A percentile compares a stretch with the other conserved stretches of the same genome.
phyloP scores from a whole-genome alignment of 1,284 basidiomycete species.

The Ustilago curta region DNA sequence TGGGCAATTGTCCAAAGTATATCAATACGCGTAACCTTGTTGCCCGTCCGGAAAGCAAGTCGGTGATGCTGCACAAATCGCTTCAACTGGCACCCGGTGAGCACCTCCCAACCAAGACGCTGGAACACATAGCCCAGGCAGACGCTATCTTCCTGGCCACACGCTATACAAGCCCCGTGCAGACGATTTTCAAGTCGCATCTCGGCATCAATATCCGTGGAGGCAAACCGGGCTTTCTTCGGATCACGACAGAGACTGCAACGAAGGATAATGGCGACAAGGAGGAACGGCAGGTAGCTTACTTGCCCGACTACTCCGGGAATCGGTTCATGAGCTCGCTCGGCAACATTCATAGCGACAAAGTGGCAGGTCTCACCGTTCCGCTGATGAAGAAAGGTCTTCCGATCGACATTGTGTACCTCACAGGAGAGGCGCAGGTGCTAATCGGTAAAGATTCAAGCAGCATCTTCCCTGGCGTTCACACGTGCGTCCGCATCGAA shows the following conservation, averaged over 20 bases:
- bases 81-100: constrained; percentile 12
- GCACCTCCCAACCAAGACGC: constrained; percentile 19
- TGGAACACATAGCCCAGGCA: constrained; percentile 28
- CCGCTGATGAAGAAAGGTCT: constrained; percentile 25
- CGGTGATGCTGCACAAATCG: constrained; percentile 19
- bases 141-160: constrained; percentile 36
- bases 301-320: constrained; percentile 38
- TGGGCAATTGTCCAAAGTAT: constrained; percentile 47
- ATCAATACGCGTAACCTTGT: constrained; percentile 33
- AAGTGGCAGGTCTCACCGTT: constrained; percentile 33
- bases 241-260: constrained; percentile 14
- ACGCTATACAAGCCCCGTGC: constrained; percentile 24
- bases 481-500: constrained; percentile 23
- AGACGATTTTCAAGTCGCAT: constrained; percentile 44
- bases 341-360: constrained; percentile 38
- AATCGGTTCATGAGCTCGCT: constrained; percentile 48
- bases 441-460: constrained; percentile 23
- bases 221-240: constrained; percentile 41
- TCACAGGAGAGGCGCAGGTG: constrained; percentile 33
- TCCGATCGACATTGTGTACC: constrained; percentile 46
- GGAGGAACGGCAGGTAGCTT: constrained; percentile 28
- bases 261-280: constrained; percentile 3
- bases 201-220: constrained; percentile 46
- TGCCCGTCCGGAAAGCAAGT: constrained; percentile 15
- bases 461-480: constrained; percentile 25